A percentile compares a stretch with the other conserved stretches of the same genome.
phyloP scores from a whole-genome alignment of 1,139 yeast species.

The Zygosaccharomyces sapae region DNA sequence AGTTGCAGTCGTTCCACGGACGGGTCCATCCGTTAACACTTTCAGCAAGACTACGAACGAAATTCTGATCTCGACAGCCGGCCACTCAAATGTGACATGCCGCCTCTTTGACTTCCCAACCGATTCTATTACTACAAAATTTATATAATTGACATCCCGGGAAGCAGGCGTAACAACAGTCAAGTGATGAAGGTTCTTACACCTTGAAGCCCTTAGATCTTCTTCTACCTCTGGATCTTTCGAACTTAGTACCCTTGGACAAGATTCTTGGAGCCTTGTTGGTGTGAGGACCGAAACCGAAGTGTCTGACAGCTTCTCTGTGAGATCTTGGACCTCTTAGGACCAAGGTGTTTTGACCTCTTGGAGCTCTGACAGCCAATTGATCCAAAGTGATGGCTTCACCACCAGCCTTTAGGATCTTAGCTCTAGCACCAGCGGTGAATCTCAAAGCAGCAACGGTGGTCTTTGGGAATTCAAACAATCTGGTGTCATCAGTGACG shows the following conservation, averaged over 20 bases:
- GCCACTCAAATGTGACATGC: too few species aligned
- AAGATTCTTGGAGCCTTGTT: conserved; percentile 97
- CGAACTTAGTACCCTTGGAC: conserved; percentile 99
- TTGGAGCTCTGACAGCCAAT: conserved; percentile 98
- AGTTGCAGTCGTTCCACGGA: too few species aligned
- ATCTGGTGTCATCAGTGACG: conserved; percentile 96
- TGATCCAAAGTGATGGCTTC: conserved; percentile 99
- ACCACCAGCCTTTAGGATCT: conserved; percentile 98
- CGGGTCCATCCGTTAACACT: too few species aligned
- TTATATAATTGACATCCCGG: conserved; percentile 5
- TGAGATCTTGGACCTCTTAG: conserved; percentile 98
- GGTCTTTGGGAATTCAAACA: conserved; percentile 90
- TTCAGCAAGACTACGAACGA: too few species aligned
- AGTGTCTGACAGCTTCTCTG: conserved; percentile 99
- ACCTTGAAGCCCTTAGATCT: conserved; percentile 99
- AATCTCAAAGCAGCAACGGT: conserved; percentile 98
- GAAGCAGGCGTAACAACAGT: background rate
- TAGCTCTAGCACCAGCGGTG: conserved; percentile 99
- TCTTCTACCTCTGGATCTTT: conserved; percentile 99
- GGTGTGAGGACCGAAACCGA: conserved; percentile 99
- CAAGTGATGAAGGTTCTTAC: conserved; percentile 44
- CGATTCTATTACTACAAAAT: conserved; percentile 7
- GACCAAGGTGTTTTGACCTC: conserved; percentile 97
- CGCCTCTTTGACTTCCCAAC: conserved; percentile 3
- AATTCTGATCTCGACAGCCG: too few species aligned